A percentile compares a stretch with the other conserved stretches of the same genome.
These are phyloP conservation scores for Mycena alexandri DNA, from an alignment of 768 basidiomycete species.

Conservation along the genomic window DNA sequence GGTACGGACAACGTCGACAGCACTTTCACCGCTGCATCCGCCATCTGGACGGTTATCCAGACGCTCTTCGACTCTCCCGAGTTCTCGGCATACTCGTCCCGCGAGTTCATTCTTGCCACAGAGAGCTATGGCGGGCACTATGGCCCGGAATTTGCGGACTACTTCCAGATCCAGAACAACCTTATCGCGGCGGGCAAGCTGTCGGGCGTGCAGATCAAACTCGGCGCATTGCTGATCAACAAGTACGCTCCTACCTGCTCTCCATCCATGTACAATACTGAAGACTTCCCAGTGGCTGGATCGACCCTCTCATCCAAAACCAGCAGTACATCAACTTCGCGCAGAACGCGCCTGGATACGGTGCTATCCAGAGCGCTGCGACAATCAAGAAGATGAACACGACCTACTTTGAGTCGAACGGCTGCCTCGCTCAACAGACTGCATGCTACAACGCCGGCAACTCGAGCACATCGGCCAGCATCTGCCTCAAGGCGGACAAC, in stretches of 20 bases:
- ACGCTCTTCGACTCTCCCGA: slow-evolving; percentile 67
- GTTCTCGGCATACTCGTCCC: slow-evolving; percentile 63
- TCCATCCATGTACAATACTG: background rate
- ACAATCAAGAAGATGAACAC: slow-evolving; percentile 60
- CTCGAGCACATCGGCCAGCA: slow-evolving; percentile 55
- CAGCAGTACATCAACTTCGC: slow-evolving; percentile 71
- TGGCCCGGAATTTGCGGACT: slow-evolving; percentile 72
- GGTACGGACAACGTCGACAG: slow-evolving; percentile 68
- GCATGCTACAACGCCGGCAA: slow-evolving; percentile 70
- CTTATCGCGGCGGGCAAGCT: slow-evolving; percentile 59
- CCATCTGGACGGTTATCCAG: slow-evolving; percentile 74
- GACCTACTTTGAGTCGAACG: slow-evolving; percentile 60
- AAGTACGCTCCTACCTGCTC: slow-evolving; percentile 53
- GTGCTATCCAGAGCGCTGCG: slow-evolving; percentile 62
- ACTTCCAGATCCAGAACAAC: slow-evolving; percentile 72
- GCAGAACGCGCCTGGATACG: slow-evolving; percentile 73
- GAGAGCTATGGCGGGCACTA: slow-evolving; percentile 81
- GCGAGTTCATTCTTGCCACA: slow-evolving; percentile 75
- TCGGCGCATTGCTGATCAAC: slow-evolving; percentile 75
- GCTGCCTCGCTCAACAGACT: slow-evolving; percentile 67
- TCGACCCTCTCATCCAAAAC: slow-evolving; percentile 73
- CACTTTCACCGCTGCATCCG: slow-evolving; percentile 64
- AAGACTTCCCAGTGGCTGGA: slow-evolving; percentile 64
- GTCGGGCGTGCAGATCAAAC: slow-evolving; percentile 61
- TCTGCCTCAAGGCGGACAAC: slow-evolving; percentile 64